Evolutionary conservation across 495 filamentous ascomycete genomes (phyloP).

Genomic region (Neurospora tetrasperma): DNA sequence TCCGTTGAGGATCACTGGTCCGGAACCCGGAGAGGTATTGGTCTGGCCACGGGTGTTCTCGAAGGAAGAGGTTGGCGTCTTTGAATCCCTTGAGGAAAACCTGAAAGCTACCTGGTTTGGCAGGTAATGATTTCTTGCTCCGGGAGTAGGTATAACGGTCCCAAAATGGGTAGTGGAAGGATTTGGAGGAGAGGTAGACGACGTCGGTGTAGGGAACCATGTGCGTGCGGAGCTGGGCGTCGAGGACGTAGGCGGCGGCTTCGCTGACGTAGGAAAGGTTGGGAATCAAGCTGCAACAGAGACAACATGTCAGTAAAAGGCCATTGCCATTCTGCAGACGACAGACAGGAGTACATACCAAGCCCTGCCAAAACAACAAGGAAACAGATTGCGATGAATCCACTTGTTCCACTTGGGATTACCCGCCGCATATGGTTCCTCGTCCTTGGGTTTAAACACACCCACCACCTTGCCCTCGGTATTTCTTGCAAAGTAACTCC

Average conservation of each 20-base stretch:
- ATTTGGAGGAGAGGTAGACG: conserved; percentile 87
- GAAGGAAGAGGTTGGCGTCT: conserved; percentile 89
- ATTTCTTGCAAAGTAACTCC: conserved; percentile 94
- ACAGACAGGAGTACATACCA: conserved; percentile 42
- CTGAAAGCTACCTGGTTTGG: conserved; percentile 93
- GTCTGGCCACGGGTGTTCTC: conserved; percentile 97
- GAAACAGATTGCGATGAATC: conserved; percentile 90
- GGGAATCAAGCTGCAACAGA: conserved; percentile 60
- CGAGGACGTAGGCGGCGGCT: conserved; percentile 90
- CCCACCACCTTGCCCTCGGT: conserved; percentile 86
- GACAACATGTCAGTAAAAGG: conserved; percentile 11
- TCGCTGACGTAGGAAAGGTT: conserved; percentile 99
- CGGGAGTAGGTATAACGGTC: conserved; percentile 80
- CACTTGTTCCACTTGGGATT: conserved; percentile 96
- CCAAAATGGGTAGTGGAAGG: conserved; percentile 97
- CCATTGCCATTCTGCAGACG: not conserved
- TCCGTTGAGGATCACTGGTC: conserved; percentile 58
- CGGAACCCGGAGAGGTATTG: conserved; percentile 70
- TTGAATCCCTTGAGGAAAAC: conserved; percentile 95
- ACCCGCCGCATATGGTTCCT: conserved; percentile 88
- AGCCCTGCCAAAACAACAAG: conserved; percentile 90
- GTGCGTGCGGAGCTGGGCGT: conserved; percentile 79
- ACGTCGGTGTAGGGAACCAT: conserved; percentile 95
- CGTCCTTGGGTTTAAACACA: conserved; percentile 98
- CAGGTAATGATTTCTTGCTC: conserved; percentile 76